phyloP scores from a whole-genome alignment of 305 asterid species.

The Solanum hybrid region DNA sequence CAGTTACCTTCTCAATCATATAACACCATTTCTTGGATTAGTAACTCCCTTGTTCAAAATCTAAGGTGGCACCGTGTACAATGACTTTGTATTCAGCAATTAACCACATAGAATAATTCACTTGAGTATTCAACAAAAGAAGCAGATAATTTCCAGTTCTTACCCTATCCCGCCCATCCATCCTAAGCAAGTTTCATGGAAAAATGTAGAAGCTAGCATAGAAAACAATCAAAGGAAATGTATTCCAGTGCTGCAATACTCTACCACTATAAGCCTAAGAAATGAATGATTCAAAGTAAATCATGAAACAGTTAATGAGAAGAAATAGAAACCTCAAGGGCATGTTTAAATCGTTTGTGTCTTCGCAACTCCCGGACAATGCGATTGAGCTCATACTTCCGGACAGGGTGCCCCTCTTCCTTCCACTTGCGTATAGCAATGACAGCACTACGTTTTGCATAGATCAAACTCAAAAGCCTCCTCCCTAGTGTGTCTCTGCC shows the following conservation, averaged over 20 bases:
- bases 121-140: background rate
- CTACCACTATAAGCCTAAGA: background rate
- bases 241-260: background rate
- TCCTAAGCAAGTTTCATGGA: background rate
- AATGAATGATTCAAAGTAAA: background rate
- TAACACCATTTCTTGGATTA: background rate
- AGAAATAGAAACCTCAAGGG: constrained; percentile 58
- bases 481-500: constrained; percentile 64
- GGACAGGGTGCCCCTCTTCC: constrained; percentile 66
- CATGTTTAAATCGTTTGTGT: constrained; percentile 71
- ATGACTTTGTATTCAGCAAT: background rate
- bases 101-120: background rate
- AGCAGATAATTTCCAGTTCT: background rate
- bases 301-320: background rate
- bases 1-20: background rate
- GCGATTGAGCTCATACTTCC: constrained; percentile 75
- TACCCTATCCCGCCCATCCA: background rate
- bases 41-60: background rate
- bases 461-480: constrained; percentile 58
- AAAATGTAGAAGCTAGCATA: background rate
- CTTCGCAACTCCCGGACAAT: constrained; percentile 75
- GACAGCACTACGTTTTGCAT: constrained; percentile 71
- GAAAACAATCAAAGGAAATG: background rate
- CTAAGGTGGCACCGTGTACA: background rate
- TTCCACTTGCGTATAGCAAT: constrained; percentile 68